Evolutionary conservation across 169 alveolate genomes (phyloP), one percentile per base, ranked within the genome.

Genomic region (Cyclospora cayetanensis): DNA sequence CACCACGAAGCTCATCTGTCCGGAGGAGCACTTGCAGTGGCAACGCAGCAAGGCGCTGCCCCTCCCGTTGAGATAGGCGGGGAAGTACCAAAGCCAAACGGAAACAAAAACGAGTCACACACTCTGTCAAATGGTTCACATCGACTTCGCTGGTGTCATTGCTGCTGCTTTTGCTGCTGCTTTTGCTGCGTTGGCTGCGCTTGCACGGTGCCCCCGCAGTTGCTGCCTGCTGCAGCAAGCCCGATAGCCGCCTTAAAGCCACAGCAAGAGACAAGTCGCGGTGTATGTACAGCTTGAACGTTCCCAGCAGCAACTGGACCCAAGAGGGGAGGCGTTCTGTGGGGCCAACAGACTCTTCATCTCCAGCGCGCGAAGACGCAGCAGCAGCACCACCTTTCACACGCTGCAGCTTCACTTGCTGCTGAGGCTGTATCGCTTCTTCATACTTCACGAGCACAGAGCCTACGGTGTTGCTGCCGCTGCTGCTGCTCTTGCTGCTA

Each of bases 261-360:
- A 41, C 79, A 66, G 79, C 79, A 66, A 66, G 79, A 12, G 79
- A 66, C 35, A 66, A 12, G 79, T 35, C 31, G 79, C 79, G 79
- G 42, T 66, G 79, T 66, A 66, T 29, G 41, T 27, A 66, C 79
- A 66, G 18, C 79, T 66, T 66, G 41, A 27, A 66, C 18, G 79
- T 66, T 41, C 79, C 79, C 18, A 66, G 79, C 34, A 66, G 34
- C 79, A 66, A 41, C 46, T 66, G 79, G 43, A 66, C 27, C 79
- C 79, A 66, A 29, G 79, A 27, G 42, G 79, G 79, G 43, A 66
- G 35, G 0, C 22, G 43, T 35, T 66, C 1, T 25, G 79, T 41
- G n/a, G 79, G 43, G 4, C 43, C 79, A 11, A 15, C 60, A 11
- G 60, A 35, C 31, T 35, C 79, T 25, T 22, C 79, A 27, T 66